phyloP scores from a whole-genome alignment of 2,329 filamentous ascomycete genomes.

The Epichloe hybrida region DNA sequence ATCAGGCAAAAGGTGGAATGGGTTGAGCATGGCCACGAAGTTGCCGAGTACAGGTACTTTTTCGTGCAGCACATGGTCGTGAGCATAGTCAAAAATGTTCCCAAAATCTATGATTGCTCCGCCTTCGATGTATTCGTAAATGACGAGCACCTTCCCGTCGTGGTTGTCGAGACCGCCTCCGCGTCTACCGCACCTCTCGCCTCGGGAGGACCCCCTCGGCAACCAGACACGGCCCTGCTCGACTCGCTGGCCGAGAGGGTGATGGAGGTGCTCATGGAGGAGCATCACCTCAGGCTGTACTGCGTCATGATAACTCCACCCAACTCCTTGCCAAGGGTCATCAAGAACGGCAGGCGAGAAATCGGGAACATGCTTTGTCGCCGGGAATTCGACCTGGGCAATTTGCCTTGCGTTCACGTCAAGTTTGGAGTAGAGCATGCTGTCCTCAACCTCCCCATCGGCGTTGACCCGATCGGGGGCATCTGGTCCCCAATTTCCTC shows the following conservation, averaged over 20 bases:
- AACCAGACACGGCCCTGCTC: conserved; percentile 81
- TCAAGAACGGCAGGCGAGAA: conserved; percentile 86
- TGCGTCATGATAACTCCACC: conserved; percentile 98
- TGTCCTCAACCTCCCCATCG: no score
- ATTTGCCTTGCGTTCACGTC: conserved; percentile 87
- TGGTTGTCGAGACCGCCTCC: conserved; percentile 79
- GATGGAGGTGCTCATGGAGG: conserved; percentile 88
- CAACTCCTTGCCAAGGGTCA: conserved; percentile 76
- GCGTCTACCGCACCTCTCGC: conserved; percentile 86
- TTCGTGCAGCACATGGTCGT: conserved; percentile 96
- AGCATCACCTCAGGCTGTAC: conserved; percentile 88
- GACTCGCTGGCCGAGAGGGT: conserved; percentile 88
- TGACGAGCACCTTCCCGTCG: conserved; percentile 90
- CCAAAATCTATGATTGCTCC: conserved; percentile 94
- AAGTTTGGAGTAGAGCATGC: no score
- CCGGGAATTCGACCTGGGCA: conserved; percentile 87
- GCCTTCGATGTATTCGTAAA: conserved; percentile 98
- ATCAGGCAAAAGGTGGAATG: conserved; percentile 95
- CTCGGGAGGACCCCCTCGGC: conserved; percentile 78
- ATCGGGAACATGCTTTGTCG: conserved; percentile 99
- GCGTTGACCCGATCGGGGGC: no score
- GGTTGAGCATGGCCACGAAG: conserved; percentile 81
- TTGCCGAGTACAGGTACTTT: conserved; percentile 90
- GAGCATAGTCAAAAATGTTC: conserved; percentile 89
- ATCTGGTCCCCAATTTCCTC: no score